Evolutionary conservation across 2,329 filamentous ascomycete genomes (phyloP).

Genomic region (Sarocladiaceae sp.): DNA sequence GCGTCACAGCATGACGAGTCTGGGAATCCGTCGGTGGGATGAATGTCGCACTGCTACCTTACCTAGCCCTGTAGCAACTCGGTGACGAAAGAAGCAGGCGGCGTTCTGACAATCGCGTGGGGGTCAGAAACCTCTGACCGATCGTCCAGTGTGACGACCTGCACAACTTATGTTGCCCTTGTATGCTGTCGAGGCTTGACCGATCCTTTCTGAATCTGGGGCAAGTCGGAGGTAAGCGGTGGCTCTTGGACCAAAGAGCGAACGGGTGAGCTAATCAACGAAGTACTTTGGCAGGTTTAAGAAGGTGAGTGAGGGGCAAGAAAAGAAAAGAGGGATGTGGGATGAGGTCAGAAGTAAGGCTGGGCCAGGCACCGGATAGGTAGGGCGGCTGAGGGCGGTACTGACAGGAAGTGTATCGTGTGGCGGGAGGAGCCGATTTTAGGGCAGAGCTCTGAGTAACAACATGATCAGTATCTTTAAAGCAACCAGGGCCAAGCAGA

Average conservation of each 20-base stretch:
- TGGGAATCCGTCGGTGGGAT: too few relatives aligned
- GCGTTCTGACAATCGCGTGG: neutral
- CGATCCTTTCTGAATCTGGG: too few relatives aligned
- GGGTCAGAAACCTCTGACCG: too few relatives aligned
- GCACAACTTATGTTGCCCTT: too few relatives aligned
- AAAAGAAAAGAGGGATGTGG: too few relatives aligned
- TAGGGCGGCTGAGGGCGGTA: neutral
- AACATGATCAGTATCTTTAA: too few relatives aligned
- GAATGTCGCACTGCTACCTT: neutral
- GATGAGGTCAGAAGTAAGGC: neutral
- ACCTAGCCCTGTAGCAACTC: neutral
- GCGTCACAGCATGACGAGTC: conserved; percentile 3
- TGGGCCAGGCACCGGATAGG: neutral
- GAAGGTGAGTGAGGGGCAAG: neutral
- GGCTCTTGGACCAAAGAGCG: too few relatives aligned
- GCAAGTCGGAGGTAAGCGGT: too few relatives aligned
- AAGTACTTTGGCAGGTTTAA: neutral
- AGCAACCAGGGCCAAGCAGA: too few relatives aligned
- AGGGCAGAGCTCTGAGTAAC: too few relatives aligned
- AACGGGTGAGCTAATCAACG: neutral
- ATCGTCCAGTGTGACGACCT: too few relatives aligned
- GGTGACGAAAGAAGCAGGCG: conserved; percentile 6
- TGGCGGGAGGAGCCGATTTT: neutral
- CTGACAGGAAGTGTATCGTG: neutral
- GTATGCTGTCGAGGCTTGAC: too few relatives aligned